A percentile compares a stretch with the other conserved stretches of the same genome.
phyloP scores from a whole-genome alignment of 2,329 filamentous ascomycete species.

The Penicillium polonicum region DNA sequence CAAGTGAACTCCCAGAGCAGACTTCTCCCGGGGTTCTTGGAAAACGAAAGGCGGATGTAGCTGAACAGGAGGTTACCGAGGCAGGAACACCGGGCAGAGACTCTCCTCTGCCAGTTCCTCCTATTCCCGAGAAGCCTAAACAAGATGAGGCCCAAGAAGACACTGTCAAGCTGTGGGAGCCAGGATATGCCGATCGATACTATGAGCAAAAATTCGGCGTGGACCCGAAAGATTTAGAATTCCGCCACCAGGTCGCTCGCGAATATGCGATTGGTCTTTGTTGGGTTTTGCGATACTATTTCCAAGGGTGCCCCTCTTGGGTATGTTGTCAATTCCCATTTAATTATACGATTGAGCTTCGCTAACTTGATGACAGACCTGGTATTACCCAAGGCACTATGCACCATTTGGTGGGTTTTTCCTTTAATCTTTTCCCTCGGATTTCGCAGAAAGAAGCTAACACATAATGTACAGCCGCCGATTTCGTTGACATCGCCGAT shows the following conservation, averaged over 20 bases:
- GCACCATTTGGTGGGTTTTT: constrained; percentile 67
- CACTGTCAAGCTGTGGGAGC: constrained; percentile 87
- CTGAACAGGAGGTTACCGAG: constrained; percentile 60
- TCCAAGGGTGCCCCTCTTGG: constrained; percentile 97
- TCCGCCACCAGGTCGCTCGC: constrained; percentile 82
- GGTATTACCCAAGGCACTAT: constrained; percentile 99
- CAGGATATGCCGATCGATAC: constrained; percentile 91
- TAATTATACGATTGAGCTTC: neutral
- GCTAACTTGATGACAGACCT: constrained; percentile 53
- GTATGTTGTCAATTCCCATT: neutral
- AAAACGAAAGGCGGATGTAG: constrained; percentile 67
- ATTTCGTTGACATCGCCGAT: constrained; percentile 80
- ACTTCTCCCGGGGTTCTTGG: constrained; percentile 37
- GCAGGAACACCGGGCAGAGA: constrained; percentile 59
- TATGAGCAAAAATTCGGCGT: constrained; percentile 96
- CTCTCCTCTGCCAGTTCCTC: constrained; percentile 55
- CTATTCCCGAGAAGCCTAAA: constrained; percentile 47
- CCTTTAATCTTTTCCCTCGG: neutral
- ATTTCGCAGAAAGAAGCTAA: neutral
- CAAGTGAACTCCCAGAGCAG: constrained; percentile 27
- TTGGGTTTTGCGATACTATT: constrained; percentile 96
- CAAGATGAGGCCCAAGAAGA: constrained; percentile 69
- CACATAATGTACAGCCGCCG: constrained; percentile 59
- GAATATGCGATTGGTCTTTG: constrained; percentile 93
- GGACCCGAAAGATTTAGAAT: constrained; percentile 74